Conservation (phyloP, 2,329 filamentous ascomycete species). For the Arthrobotrys iridis region DNA sequence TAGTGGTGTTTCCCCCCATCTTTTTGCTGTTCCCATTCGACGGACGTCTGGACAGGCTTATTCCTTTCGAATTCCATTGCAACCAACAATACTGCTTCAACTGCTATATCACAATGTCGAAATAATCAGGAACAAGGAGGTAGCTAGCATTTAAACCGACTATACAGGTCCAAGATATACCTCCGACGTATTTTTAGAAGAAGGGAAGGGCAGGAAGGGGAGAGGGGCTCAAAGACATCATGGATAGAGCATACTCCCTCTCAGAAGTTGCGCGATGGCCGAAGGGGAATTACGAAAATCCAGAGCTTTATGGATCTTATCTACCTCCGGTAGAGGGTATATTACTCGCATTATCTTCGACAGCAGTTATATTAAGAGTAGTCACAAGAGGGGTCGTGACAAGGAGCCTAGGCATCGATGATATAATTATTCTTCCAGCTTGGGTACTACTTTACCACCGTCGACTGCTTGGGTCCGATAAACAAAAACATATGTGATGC, state of each 20-base stretch:
- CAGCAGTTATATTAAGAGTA: conserved; percentile 34
- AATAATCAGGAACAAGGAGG: conserved; percentile 8
- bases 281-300: conserved; percentile 42
- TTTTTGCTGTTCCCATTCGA: conserved; percentile 2
- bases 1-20: background rate
- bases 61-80: background rate
- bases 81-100: conserved; percentile 2
- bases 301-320: conserved; percentile 41
- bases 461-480: background rate
- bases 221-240: conserved; percentile 8
- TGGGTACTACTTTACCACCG: conserved; percentile 42
- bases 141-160: background rate
- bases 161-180: background rate
- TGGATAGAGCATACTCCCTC: conserved; percentile 47
- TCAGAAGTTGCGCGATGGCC: conserved; percentile 43
- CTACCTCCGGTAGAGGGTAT: conserved; percentile 32
- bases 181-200: conserved; percentile 4
- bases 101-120: conserved; percentile 41
- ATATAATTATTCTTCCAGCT: conserved; percentile 43
- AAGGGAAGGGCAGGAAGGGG: conserved; percentile 10
- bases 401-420: conserved; percentile 38
- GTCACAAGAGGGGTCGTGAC: conserved; percentile 36
- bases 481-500: background rate
- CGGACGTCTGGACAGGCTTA: background rate
- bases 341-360: conserved; percentile 29